phyloP scores from a whole-genome alignment of 371 early-diverging fungal species.

The Mucor sp. region DNA sequence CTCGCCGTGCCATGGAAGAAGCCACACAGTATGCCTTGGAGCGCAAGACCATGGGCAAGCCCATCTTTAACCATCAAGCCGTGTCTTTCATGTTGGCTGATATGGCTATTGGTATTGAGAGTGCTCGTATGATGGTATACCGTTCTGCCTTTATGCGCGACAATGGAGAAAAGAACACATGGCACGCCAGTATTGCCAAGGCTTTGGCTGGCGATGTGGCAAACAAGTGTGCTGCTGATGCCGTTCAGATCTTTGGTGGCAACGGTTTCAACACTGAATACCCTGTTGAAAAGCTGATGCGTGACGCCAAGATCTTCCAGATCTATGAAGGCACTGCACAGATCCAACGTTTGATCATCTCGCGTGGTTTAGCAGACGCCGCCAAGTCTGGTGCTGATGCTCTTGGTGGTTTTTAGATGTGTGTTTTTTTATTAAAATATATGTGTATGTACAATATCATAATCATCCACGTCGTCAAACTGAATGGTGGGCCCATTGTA shows the following conservation, averaged over 20 bases:
- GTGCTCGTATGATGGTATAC: constrained; percentile 87
- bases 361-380: constrained; percentile 71
- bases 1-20: constrained; percentile 94
- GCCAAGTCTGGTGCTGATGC: constrained; percentile 39
- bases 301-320: constrained; percentile 94
- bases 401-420: constrained; percentile 42
- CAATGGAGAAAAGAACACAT: constrained; percentile 86
- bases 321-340: constrained; percentile 98
- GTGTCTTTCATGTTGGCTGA: constrained; percentile 96
- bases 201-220: constrained; percentile 93
- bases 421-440: constrained; percentile 11
- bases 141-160: constrained; percentile 87
- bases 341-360: constrained; percentile 92
- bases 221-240: constrained; percentile 93
- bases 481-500: constrained; percentile 44
- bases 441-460: constrained; percentile 21
- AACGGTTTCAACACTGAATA: constrained; percentile 91
- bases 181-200: constrained; percentile 95
- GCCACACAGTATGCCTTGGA: constrained; percentile 88
- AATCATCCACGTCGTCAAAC: constrained; percentile 41
- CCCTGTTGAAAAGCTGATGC: constrained; percentile 90
- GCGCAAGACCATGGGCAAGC: constrained; percentile 95
- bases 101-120: constrained; percentile 91
- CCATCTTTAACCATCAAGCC: constrained; percentile 91
- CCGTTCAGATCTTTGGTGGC: constrained; percentile 97